phyloP scores from a whole-genome alignment of 106 monocot genomes.

The Dactylorhiza incarnata region DNA sequence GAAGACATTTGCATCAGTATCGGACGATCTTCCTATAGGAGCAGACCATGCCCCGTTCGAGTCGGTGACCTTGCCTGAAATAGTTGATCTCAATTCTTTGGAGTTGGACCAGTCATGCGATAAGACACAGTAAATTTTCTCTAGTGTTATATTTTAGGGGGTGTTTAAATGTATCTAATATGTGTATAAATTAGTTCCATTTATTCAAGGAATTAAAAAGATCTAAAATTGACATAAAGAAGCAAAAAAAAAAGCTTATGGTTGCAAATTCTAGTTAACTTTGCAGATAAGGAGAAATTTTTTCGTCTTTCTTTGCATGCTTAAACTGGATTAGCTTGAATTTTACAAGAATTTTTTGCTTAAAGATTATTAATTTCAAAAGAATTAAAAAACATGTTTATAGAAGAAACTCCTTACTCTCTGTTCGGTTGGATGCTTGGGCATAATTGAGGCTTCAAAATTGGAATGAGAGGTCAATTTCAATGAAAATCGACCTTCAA shows the following conservation, averaged over 20 bases:
- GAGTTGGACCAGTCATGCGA: slow-evolving; percentile 39
- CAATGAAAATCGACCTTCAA: no score
- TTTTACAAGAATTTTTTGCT: no score
- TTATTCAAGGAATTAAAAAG: neutral
- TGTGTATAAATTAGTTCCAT: no score
- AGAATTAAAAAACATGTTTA: neutral
- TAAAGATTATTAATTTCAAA: no score
- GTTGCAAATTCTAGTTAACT: neutral
- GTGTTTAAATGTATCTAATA: neutral
- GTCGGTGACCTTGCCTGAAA: slow-evolving; percentile 65
- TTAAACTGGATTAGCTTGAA: neutral
- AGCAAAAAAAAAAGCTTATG: neutral
- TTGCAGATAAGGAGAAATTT: neutral
- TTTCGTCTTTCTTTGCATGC: neutral
- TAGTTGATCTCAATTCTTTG: slow-evolving; percentile 67
- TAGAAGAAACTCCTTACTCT: no score
- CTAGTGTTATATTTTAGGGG: neutral
- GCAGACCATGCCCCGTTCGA: slow-evolving; percentile 58
- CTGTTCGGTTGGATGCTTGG: no score
- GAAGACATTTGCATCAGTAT: slow-evolving; percentile 31
- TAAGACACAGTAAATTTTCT: slow-evolving; percentile 30
- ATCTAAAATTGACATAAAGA: neutral
- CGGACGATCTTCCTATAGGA: slow-evolving; percentile 51
- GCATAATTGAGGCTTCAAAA: no score
- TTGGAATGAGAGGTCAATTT: no score